phyloP scores from a whole-genome alignment of 257 asterid species.

The Verbascum thapsus region DNA sequence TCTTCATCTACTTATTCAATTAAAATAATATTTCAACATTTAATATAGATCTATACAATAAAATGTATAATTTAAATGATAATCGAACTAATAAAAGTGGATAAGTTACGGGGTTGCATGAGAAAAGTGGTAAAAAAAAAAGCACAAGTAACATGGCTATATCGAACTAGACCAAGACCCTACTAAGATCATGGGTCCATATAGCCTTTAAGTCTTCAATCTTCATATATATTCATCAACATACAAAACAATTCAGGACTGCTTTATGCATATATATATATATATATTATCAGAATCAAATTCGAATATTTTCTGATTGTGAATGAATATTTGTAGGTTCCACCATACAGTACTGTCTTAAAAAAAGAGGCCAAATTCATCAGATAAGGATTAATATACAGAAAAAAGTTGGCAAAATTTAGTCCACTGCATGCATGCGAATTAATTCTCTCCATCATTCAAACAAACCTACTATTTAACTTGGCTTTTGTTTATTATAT shows the following conservation, averaged over 20 bases:
- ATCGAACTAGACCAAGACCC: background rate
- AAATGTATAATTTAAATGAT: too few relatives aligned
- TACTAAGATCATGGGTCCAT: background rate
- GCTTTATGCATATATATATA: background rate
- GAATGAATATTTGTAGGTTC: background rate
- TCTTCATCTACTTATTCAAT: too few relatives aligned
- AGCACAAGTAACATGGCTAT: background rate
- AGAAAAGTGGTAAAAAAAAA: slow-evolving; percentile 1
- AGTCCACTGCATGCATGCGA: slow-evolving; percentile 9
- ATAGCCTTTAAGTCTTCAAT: background rate
- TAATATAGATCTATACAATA: too few relatives aligned
- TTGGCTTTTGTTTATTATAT: too few relatives aligned
- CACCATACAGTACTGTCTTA: slow-evolving; percentile 12
- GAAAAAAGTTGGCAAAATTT: background rate
- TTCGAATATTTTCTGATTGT: background rate
- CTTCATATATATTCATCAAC: background rate
- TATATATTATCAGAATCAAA: background rate
- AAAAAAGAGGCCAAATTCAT: background rate
- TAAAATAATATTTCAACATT: too few relatives aligned
- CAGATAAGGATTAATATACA: slow-evolving; percentile 11
- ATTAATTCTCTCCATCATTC: slow-evolving; percentile 7
- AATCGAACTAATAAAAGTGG: too few relatives aligned
- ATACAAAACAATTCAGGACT: too few relatives aligned
- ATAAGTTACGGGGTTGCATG: background rate
- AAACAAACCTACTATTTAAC: too few relatives aligned